These are phyloP conservation scores for Zanthoxylum bungeanum DNA, from an alignment of 345 rosid genomes.

Conservation along the genomic window DNA sequence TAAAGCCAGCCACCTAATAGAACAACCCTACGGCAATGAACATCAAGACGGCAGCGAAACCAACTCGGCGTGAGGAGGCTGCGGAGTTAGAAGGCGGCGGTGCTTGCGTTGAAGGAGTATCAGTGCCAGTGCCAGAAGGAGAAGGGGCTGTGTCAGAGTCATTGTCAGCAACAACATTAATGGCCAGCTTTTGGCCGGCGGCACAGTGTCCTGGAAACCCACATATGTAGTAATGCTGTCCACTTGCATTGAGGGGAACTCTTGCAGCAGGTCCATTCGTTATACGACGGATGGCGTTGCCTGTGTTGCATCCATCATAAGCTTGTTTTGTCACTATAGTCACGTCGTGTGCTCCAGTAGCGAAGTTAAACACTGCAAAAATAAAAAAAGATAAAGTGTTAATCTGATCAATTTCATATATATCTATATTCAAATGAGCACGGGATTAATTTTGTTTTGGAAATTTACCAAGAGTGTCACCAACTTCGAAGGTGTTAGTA, in stretches of 20 bases:
- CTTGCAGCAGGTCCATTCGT: slow-evolving; percentile 26
- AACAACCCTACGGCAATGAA: slow-evolving; percentile 2
- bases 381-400: too few relatives aligned
- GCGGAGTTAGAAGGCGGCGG: neutral
- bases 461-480: slow-evolving; percentile 36
- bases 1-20: neutral
- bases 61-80: slow-evolving; percentile 17
- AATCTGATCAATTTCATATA: too few relatives aligned
- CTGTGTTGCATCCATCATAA: slow-evolving; percentile 23
- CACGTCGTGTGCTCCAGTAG: slow-evolving; percentile 32
- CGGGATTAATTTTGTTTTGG: neutral
- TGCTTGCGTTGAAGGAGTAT: neutral
- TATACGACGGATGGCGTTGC: slow-evolving; percentile 2
- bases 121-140: neutral
- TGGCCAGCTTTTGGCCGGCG: slow-evolving; percentile 25
- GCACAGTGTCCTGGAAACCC: slow-evolving; percentile 26
- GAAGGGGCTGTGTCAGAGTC: neutral
- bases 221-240: slow-evolving; percentile 37
- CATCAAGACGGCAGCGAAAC: slow-evolving; percentile 7
- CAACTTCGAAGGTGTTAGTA: slow-evolving; percentile 23
- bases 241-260: slow-evolving; percentile 22
- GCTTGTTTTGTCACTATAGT: slow-evolving; percentile 30
- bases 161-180: slow-evolving; percentile 15
- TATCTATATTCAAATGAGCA: too few relatives aligned
- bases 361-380: slow-evolving; percentile 30